Evolutionary conservation across 2,329 filamentous ascomycete species (phyloP).

Genomic region (Penicillium sp.): DNA sequence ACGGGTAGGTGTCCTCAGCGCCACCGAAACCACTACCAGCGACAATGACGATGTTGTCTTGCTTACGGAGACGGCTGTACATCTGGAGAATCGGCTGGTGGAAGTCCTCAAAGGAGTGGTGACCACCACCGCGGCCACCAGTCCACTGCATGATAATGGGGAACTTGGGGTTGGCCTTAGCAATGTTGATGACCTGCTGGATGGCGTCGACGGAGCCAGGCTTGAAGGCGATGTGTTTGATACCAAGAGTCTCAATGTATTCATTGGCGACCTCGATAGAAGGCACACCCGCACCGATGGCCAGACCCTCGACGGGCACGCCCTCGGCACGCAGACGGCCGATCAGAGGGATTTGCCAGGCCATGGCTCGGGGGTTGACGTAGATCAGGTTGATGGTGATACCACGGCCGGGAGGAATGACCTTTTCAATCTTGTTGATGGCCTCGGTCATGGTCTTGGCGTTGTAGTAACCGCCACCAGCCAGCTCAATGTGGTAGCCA

Average conservation of each 20-base stretch:
- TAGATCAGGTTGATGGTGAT: slow-evolving; percentile 58
- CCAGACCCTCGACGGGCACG: slow-evolving; percentile 86
- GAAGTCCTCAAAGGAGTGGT: slow-evolving; percentile 95
- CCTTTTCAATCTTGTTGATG: slow-evolving; percentile 78
- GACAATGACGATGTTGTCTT: slow-evolving; percentile 82
- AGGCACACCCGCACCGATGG: slow-evolving; percentile 89
- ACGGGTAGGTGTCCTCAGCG: slow-evolving; percentile 86
- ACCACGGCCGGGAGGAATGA: slow-evolving; percentile 67
- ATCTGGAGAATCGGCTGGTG: slow-evolving; percentile 88
- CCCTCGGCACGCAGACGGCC: slow-evolving; percentile 69
- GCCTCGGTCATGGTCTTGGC: slow-evolving; percentile 80
- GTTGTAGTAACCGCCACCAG: slow-evolving; percentile 59
- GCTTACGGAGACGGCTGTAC: slow-evolving; percentile 84
- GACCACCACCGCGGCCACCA: slow-evolving; percentile 87
- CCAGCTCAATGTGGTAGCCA: slow-evolving; percentile 49
- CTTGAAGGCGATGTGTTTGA: slow-evolving; percentile 95
- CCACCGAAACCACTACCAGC: slow-evolving; percentile 92
- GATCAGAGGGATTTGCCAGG: slow-evolving; percentile 55
- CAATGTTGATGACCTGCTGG: slow-evolving; percentile 86
- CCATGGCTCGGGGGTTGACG: slow-evolving; percentile 53
- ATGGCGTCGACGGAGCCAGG: slow-evolving; percentile 87
- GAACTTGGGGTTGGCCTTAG: slow-evolving; percentile 89
- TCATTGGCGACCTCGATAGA: slow-evolving; percentile 91
- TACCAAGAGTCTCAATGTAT: slow-evolving; percentile 87
- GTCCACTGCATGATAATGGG: slow-evolving; percentile 96